phyloP scores from a whole-genome alignment of 2,329 filamentous ascomycete genomes.

The Talaromyces atroroseus region DNA sequence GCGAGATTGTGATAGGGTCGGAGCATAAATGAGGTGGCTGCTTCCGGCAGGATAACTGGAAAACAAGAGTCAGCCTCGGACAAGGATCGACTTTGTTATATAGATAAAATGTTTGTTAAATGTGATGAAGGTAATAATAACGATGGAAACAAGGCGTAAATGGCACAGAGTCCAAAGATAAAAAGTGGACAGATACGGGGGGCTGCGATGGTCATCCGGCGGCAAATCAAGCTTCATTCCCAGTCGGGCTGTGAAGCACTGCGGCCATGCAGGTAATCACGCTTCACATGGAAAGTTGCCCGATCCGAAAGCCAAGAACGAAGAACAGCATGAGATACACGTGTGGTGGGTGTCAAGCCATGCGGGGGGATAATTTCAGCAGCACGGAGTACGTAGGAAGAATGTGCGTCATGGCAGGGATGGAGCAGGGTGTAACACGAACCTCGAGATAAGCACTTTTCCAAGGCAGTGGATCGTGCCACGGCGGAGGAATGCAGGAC shows the following conservation, averaged over 20 bases:
- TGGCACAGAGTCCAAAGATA: background rate
- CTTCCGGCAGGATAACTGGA: constrained; percentile 3
- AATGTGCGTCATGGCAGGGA: constrained; percentile 14
- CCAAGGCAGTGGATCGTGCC: constrained; percentile 3
- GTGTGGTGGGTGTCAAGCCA: constrained; percentile 8
- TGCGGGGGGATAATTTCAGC: background rate
- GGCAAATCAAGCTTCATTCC: background rate
- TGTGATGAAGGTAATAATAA: background rate
- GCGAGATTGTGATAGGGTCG: constrained; percentile 3
- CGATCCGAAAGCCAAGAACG: background rate
- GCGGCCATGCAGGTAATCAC: background rate
- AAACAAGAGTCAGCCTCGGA: background rate
- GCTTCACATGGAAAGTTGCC: background rate
- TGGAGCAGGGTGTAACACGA: constrained; percentile 11
- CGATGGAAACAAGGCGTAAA: background rate
- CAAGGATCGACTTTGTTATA: background rate
- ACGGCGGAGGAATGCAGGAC: constrained; percentile 3
- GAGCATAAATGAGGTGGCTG: constrained; percentile 4
- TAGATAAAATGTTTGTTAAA: background rate
- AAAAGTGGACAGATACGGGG: background rate
- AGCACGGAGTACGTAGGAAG: background rate
- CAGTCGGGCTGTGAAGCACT: background rate
- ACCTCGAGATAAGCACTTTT: constrained; percentile 15
- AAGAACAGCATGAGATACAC: background rate
- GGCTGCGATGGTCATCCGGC: background rate